Percentiles rank a stretch among this genome's conserved stretches.
These are phyloP conservation scores for Fusarium sp. DNA, from an alignment of 2,329 filamentous ascomycete species.

Conservation along the genomic window DNA sequence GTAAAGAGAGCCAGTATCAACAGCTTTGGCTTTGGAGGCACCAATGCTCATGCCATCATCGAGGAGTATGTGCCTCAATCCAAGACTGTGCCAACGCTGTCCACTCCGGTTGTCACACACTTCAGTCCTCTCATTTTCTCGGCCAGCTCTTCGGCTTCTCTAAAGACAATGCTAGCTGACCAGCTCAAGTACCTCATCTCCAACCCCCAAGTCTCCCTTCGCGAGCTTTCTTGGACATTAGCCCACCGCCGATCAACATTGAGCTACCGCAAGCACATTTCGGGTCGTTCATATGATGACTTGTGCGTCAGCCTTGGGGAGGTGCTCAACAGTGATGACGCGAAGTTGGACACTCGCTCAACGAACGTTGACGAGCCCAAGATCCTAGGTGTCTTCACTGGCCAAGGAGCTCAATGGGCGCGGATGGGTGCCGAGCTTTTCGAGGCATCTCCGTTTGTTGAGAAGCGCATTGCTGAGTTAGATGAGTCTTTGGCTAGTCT, in stretches of 20 bases:
- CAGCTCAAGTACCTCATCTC: constrained; percentile 49
- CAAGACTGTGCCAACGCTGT: too few relatives aligned
- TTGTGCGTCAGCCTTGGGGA: background rate
- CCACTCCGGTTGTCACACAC: too few relatives aligned
- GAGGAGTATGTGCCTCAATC: constrained; percentile 36
- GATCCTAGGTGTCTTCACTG: constrained; percentile 52
- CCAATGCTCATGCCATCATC: constrained; percentile 62
- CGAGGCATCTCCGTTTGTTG: too few relatives aligned
- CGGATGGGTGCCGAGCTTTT: constrained; percentile 49
- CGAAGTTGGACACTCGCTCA: background rate
- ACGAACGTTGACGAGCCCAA: background rate
- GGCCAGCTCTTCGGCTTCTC: background rate
- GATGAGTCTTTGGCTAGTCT: constrained; percentile 39
- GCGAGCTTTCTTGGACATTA: background rate
- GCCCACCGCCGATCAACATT: constrained; percentile 20
- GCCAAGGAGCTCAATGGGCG: constrained; percentile 55
- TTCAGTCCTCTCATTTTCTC: constrained; percentile 36
- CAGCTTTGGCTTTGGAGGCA: constrained; percentile 59
- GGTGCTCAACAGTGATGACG: too few relatives aligned
- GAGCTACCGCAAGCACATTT: constrained; percentile 50
- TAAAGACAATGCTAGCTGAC: background rate
- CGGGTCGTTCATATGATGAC: constrained; percentile 17
- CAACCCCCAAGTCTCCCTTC: constrained; percentile 44
- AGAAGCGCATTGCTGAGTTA: constrained; percentile 38
- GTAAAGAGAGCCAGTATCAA: constrained; percentile 47